phyloP scores from a whole-genome alignment of 148 eudicot genomes.

The Vaccinium darrowii region DNA sequence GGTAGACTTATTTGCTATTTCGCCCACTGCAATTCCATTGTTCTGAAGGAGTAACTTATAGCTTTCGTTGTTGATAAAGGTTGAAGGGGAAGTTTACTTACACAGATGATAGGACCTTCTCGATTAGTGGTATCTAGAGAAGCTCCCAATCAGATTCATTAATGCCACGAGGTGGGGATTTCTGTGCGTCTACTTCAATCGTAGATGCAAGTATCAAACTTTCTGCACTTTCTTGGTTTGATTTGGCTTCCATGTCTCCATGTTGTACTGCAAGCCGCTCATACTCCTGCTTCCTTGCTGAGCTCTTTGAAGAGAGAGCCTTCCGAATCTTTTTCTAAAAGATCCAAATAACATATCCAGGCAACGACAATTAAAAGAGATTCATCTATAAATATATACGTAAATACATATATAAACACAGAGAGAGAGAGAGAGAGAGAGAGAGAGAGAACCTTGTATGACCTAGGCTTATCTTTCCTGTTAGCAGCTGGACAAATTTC shows the following conservation, averaged over 20 bases:
- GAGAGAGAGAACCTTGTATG: conserved; percentile 41
- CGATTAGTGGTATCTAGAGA: conserved; percentile 24
- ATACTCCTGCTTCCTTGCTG: conserved; percentile 37
- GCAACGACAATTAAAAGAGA: neutral
- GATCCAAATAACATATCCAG: neutral
- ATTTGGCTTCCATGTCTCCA: conserved; percentile 8
- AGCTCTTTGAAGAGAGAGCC: conserved; percentile 36
- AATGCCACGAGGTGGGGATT: conserved; percentile 6
- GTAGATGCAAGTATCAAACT: neutral
- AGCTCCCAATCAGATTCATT: conserved; percentile 51
- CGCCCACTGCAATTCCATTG: conserved; percentile 4
- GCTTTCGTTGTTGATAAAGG: neutral
- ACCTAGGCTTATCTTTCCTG: conserved; percentile 24
- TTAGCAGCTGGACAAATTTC: conserved; percentile 15
- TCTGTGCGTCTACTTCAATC: neutral
- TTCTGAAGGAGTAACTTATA: neutral
- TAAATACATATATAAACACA: neutral
- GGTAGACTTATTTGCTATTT: neutral
- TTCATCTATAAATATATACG: neutral
- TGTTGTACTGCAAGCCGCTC: conserved; percentile 25
- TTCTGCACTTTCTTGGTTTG: conserved; percentile 8
- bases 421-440: conserved; percentile 14
- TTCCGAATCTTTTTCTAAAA: conserved; percentile 43
- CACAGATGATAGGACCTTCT: neutral
- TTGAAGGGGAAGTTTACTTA: conserved; percentile 2